These are phyloP conservation scores for Anthostomella pinea DNA, from an alignment of 2,329 filamentous ascomycete species.

Conservation along the genomic window DNA sequence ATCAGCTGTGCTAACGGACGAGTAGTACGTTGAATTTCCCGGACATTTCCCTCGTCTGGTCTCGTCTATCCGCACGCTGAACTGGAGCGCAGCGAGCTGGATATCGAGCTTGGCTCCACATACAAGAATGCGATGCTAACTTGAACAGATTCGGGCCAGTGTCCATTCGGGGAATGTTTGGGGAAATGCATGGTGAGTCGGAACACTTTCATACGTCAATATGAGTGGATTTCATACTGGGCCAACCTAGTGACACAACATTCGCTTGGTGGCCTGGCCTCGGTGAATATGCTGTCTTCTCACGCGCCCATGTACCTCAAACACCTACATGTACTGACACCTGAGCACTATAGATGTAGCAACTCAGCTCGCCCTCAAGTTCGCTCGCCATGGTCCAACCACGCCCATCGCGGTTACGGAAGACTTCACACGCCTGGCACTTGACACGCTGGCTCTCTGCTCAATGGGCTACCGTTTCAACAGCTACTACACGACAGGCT, in stretches of 20 bases:
- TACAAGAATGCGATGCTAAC: constrained; percentile 41
- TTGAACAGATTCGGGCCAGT: constrained; percentile 64
- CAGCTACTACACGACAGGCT: constrained; percentile 64
- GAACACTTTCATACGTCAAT: no score
- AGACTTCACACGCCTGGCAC: constrained; percentile 51
- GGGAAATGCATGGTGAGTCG: constrained; percentile 66
- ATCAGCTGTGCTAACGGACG: constrained; percentile 6
- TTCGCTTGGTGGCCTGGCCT: no score
- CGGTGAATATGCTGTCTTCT: no score
- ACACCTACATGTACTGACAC: no score
- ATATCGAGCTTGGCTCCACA: no score
- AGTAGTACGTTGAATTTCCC: constrained; percentile 20
- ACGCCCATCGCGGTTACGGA: constrained; percentile 51
- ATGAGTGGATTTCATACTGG: no score
- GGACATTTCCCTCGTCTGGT: not conserved
- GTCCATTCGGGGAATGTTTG: constrained; percentile 65
- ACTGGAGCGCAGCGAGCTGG: no score
- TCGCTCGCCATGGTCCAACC: constrained; percentile 60
- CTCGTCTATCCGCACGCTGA: no score
- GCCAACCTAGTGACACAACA: no score
- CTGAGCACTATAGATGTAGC: no score
- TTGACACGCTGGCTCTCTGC: constrained; percentile 70
- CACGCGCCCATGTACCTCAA: no score
- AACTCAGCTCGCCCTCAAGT: constrained; percentile 64
- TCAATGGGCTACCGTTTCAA: constrained; percentile 74